These are phyloP conservation scores for Klebsormidium nitens DNA, from an alignment of 139 green algal species.

Conservation along the genomic window DNA sequence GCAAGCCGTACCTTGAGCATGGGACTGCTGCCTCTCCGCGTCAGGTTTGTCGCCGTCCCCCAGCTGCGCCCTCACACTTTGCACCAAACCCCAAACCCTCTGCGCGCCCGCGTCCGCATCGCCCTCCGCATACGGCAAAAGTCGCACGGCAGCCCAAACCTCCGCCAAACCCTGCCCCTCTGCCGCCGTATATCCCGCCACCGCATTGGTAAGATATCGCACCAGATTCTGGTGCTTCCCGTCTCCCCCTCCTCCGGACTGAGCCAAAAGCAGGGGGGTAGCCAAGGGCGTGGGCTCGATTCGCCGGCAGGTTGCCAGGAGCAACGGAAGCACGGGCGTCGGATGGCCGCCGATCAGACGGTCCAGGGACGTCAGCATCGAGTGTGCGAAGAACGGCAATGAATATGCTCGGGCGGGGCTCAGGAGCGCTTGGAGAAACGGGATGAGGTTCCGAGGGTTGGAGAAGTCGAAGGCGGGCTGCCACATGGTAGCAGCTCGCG, in stretches of 20 bases:
- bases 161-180: neutral
- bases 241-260: neutral
- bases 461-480: constrained; percentile 1
- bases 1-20: too few relatives aligned
- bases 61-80: too few relatives aligned
- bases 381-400: too few relatives aligned
- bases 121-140: too few relatives aligned
- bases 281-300: neutral
- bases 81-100: too few relatives aligned
- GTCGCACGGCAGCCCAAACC: too few relatives aligned
- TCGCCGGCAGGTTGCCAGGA: neutral
- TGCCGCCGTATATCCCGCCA: neutral
- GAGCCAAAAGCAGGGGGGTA: neutral
- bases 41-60: too few relatives aligned
- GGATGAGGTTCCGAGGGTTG: neutral
- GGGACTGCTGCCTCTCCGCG: too few relatives aligned
- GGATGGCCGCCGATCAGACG: neutral
- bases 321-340: neutral
- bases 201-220: neutral
- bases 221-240: neutral
- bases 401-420: too few relatives aligned
- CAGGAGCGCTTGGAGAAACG: neutral
- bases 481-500: neutral
- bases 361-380: too few relatives aligned
- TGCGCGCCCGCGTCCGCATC: too few relatives aligned